Conservation (phyloP, 768 basidiomycete species). For the Suillus americanus region DNA sequence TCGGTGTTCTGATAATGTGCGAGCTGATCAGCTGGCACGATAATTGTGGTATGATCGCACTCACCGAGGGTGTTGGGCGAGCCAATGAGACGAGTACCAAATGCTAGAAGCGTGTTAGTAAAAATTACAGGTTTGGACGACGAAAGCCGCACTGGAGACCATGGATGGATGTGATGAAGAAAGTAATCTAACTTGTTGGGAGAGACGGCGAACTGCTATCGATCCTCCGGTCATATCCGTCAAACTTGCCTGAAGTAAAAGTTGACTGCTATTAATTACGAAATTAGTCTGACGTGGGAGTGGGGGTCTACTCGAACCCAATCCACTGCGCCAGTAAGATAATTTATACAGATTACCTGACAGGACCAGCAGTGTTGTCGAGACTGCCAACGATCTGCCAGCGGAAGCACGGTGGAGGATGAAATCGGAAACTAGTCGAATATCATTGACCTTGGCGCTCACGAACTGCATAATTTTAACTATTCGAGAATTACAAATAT, state of each 20-base stretch:
- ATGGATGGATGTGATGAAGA: constrained; percentile 43
- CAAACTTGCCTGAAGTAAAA: constrained; percentile 2
- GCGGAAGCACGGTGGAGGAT: background rate
- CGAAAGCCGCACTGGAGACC: constrained; percentile 25
- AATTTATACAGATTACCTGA: background rate
- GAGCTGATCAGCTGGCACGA: constrained; percentile 19
- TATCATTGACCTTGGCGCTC: background rate
- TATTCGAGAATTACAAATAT: constrained; percentile 1
- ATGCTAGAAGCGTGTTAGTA: constrained; percentile 43
- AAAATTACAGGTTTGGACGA: constrained; percentile 8
- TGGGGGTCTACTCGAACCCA: background rate
- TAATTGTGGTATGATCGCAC: constrained; percentile 20
- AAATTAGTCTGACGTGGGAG: background rate
- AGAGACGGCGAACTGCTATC: constrained; percentile 42
- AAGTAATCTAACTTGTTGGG: constrained; percentile 62
- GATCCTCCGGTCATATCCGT: constrained; percentile 30
- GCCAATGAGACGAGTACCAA: constrained; percentile 75
- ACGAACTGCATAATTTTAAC: background rate
- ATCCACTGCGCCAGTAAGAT: background rate
- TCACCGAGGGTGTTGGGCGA: constrained; percentile 93
- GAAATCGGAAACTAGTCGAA: background rate
- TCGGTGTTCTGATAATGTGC: constrained; percentile 74
- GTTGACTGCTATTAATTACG: background rate
- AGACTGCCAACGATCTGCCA: background rate
- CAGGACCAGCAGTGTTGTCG: background rate